phyloP scores from a whole-genome alignment of 768 basidiomycete genomes.

The Tylopilus cervinicoccineus region DNA sequence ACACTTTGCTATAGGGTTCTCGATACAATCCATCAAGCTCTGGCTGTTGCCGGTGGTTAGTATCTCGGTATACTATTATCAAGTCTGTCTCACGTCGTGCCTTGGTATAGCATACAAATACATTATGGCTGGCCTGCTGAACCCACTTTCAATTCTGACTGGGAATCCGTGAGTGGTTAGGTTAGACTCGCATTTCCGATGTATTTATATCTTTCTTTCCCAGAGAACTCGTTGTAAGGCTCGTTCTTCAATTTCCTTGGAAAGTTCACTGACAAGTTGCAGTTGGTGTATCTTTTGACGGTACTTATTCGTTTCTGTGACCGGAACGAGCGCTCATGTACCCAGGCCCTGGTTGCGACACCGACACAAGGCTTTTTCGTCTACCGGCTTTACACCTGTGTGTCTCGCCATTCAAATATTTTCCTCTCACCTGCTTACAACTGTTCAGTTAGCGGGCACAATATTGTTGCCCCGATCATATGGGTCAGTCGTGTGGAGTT shows the following conservation, averaged over 20 bases:
- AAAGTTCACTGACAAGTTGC: not conserved
- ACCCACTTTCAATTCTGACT: not conserved
- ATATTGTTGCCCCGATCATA: not conserved
- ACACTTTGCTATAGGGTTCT: not conserved
- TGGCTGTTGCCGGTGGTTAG: constrained; percentile 8
- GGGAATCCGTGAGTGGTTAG: not conserved
- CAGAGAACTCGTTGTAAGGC: not conserved
- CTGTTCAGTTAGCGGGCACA: not conserved
- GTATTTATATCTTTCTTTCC: not conserved
- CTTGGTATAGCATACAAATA: constrained; percentile 2
- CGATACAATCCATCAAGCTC: constrained; percentile 5
- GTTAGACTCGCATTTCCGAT: not conserved
- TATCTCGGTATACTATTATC: not conserved
- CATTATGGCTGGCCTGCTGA: not conserved
- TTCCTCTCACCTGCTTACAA: not conserved
- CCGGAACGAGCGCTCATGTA: not conserved
- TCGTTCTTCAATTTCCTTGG: too few relatives aligned
- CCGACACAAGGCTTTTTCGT: not conserved
- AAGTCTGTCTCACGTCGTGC: not conserved
- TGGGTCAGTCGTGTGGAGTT: not conserved
- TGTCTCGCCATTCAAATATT: not conserved
- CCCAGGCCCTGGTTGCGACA: not conserved
- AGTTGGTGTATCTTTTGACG: not conserved
- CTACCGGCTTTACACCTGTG: not conserved
- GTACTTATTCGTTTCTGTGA: not conserved